Percentiles rank a stretch among this genome's conserved stretches.
Conservation (phyloP, 2,329 filamentous ascomycete species). For the Mycosphaerelloides madeirae region DNA sequence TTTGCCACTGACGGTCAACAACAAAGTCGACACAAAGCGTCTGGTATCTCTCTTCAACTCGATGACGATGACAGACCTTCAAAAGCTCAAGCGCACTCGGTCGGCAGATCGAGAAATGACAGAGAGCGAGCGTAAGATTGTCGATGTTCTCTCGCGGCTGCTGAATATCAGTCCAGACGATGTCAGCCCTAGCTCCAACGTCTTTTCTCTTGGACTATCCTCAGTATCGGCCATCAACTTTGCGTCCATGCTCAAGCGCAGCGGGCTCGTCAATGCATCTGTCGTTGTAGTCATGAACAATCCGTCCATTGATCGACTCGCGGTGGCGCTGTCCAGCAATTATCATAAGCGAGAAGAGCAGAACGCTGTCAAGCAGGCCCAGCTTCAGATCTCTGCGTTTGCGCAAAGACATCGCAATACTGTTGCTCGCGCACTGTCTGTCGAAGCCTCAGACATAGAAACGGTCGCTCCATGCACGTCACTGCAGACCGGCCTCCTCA, state of each 20-base stretch:
- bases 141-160: conserved; percentile 52
- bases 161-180: conserved; percentile 41
- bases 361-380: conserved; percentile 47
- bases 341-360: conserved; percentile 16
- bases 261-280: conserved; percentile 57
- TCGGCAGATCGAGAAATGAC: conserved; percentile 26
- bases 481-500: conserved; percentile 81
- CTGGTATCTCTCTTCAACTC: conserved; percentile 62
- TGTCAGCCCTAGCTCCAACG: conserved; percentile 56
- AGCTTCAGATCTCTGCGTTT: conserved; percentile 54
- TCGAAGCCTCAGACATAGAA: conserved; percentile 57
- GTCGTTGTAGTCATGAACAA: conserved; percentile 64
- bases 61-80: conserved; percentile 57
- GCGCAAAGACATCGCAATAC: conserved; percentile 55
- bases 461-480: conserved; percentile 77
- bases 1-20: conserved; percentile 80
- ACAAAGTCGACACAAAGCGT: conserved; percentile 75
- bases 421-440: conserved; percentile 50
- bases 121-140: conserved; percentile 46
- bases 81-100: conserved; percentile 43
- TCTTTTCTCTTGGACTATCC: conserved; percentile 84
- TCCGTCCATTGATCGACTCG: conserved; percentile 39
- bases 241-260: conserved; percentile 57
- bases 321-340: conserved; percentile 29
- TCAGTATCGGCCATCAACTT: conserved; percentile 78